Percentiles rank a stretch among this genome's conserved stretches.
Evolutionary conservation across 1,284 basidiomycete genomes (phyloP).

Genomic region (Heterobasidion parviporum): DNA sequence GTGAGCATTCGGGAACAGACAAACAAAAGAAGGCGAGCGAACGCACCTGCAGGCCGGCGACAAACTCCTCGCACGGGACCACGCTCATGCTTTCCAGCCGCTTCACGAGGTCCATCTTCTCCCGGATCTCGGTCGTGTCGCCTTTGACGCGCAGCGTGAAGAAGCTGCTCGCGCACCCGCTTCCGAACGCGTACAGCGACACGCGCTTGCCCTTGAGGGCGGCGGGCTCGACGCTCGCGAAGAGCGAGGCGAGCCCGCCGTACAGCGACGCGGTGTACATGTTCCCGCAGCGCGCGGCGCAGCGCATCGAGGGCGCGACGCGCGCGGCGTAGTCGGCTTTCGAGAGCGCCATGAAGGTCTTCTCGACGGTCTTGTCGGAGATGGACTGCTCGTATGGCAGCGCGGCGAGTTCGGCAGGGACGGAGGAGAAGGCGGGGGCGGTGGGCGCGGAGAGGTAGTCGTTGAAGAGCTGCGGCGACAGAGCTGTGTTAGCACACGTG

Average conservation of each 20-base stretch:
- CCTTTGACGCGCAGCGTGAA: constrained; percentile 83
- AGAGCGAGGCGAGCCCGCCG: constrained; percentile 82
- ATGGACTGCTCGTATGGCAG: constrained; percentile 69
- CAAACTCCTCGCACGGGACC: constrained; percentile 83
- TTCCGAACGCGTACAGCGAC: constrained; percentile 92
- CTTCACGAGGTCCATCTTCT: constrained; percentile 74
- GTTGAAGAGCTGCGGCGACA: constrained; percentile 51
- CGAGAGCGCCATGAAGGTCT: constrained; percentile 77
- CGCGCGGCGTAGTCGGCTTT: constrained; percentile 66
- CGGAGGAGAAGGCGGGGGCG: constrained; percentile 65
- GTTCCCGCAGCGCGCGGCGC: constrained; percentile 88
- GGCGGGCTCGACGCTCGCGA: constrained; percentile 62
- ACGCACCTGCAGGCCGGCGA: constrained; percentile 65
- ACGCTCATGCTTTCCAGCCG: constrained; percentile 85
- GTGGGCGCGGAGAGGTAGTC: constrained; percentile 84
- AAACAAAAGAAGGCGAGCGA: constrained; percentile 1
- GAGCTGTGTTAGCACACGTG: not conserved
- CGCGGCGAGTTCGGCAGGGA: constrained; percentile 65
- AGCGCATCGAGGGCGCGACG: constrained; percentile 73
- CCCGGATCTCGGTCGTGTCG: constrained; percentile 72
- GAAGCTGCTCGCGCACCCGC: constrained; percentile 88
- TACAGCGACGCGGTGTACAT: constrained; percentile 99
- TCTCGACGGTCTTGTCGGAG: constrained; percentile 92
- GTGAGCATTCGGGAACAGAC: constrained; percentile 4
- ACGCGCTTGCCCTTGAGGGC: constrained; percentile 75